A percentile compares a stretch with the other conserved stretches of the same genome.
Conservation (phyloP, 495 filamentous ascomycete species). For the Hypoxylon cercidicola region DNA sequence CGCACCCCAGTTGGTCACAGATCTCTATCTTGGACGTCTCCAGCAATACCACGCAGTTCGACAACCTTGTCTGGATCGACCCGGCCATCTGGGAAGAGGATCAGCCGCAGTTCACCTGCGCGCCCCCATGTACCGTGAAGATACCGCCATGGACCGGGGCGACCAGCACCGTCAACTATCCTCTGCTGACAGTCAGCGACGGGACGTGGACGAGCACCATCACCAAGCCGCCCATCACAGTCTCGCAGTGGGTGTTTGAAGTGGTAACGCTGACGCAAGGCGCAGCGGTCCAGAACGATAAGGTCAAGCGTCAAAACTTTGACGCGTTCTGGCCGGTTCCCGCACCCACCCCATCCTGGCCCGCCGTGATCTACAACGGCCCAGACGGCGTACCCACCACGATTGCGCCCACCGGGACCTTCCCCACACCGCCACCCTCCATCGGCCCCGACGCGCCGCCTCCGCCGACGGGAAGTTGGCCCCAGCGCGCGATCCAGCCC, state of each 20-base stretch:
- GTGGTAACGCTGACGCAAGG: conserved; percentile 8
- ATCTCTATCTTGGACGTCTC: conserved; percentile 38
- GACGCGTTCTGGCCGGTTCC: conserved; percentile 15
- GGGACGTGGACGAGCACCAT: conserved; percentile 44
- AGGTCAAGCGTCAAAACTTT: conserved; percentile 9
- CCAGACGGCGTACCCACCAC: conserved; percentile 15
- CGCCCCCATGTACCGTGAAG: conserved; percentile 39
- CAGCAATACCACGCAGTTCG: conserved; percentile 27
- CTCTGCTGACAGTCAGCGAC: conserved; percentile 38
- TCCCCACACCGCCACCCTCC: conserved; percentile 25
- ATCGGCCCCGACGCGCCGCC: conserved; percentile 8
- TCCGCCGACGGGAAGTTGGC: background rate
- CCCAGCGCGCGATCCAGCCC: background rate
- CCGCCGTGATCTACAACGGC: conserved; percentile 27
- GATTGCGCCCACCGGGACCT: conserved; percentile 15
- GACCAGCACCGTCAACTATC: conserved; percentile 42
- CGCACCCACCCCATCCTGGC: conserved; percentile 28
- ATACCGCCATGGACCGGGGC: conserved; percentile 38
- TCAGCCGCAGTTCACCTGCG: conserved; percentile 37
- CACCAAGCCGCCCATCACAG: conserved; percentile 34
- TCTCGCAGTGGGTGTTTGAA: conserved; percentile 34
- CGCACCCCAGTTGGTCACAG: conserved; percentile 42
- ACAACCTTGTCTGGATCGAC: conserved; percentile 40
- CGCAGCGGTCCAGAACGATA: conserved; percentile 10
- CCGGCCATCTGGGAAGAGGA: conserved; percentile 41